Evolutionary conservation across 768 basidiomycete genomes (phyloP).

Genomic region (Mrakia hoshinonis): DNA sequence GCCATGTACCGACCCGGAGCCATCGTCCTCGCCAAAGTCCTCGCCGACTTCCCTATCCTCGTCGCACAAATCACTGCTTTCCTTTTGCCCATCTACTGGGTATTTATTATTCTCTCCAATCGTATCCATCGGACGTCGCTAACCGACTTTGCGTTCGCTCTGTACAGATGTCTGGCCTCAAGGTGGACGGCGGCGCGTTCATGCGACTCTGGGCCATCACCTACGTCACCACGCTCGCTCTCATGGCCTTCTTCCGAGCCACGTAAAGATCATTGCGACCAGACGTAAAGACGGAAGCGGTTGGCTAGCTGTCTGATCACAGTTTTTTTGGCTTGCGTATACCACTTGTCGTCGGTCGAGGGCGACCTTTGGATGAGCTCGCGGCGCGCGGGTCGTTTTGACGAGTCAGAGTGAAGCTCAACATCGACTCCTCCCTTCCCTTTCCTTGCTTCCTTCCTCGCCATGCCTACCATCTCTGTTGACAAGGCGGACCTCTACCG

Average conservation of each 20-base stretch:
- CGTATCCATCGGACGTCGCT: neutral
- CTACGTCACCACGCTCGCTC: constrained; percentile 28
- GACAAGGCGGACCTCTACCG: constrained; percentile 92
- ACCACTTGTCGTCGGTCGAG: constrained; percentile 25
- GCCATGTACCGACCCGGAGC: constrained; percentile 46
- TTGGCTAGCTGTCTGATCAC: neutral
- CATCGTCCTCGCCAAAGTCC: constrained; percentile 40
- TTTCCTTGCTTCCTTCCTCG: neutral
- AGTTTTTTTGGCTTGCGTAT: no score
- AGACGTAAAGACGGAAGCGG: no score
- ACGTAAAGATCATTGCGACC: neutral
- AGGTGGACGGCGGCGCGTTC: constrained; percentile 19
- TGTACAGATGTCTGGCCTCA: constrained; percentile 11
- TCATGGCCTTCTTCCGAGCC: constrained; percentile 27
- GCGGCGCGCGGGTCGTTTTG: no score
- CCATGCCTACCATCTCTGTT: constrained; percentile 79
- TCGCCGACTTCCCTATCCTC: constrained; percentile 43
- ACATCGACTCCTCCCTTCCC: neutral
- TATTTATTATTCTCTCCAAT: neutral
- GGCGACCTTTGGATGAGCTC: no score
- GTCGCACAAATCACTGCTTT: constrained; percentile 47
- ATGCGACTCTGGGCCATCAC: constrained; percentile 30
- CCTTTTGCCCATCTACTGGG: constrained; percentile 23
- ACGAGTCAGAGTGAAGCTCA: no score
- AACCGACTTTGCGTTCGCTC: neutral